Percentiles rank a stretch among this genome's conserved stretches.
phyloP scores from a whole-genome alignment of 148 eudicot genomes.

The Selenicereus undatus region DNA sequence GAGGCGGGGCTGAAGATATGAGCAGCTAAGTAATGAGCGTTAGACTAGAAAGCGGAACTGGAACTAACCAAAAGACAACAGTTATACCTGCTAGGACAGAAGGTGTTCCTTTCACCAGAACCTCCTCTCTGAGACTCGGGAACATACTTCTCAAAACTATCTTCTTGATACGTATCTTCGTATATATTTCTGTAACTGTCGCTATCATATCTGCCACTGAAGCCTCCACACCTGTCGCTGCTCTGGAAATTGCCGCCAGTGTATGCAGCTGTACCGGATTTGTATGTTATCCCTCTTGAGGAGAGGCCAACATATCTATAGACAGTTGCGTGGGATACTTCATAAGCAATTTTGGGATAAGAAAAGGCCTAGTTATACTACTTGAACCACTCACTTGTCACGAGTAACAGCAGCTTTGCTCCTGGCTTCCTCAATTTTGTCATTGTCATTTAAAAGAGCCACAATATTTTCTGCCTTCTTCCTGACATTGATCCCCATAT shows the following conservation, averaged over 20 bases:
- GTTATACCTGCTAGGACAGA: constrained; percentile 44
- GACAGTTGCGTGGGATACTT: constrained; percentile 15
- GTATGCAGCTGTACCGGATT: constrained; percentile 64
- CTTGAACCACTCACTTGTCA: constrained; percentile 67
- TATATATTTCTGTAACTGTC: constrained; percentile 53
- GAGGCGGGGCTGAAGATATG: background rate
- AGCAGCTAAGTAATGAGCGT: background rate
- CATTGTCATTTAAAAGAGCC: constrained; percentile 76
- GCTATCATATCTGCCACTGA: constrained; percentile 50
- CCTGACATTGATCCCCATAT: constrained; percentile 89
- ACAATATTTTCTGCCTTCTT: constrained; percentile 92
- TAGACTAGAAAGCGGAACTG: background rate
- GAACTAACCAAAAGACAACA: background rate
- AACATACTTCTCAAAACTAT: constrained; percentile 50
- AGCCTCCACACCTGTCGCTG: constrained; percentile 72
- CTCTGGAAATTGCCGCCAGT: constrained; percentile 51
- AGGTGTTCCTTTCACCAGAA: constrained; percentile 38
- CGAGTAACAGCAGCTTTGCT: constrained; percentile 87
- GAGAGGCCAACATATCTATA: constrained; percentile 90
- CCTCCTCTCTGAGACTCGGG: constrained; percentile 48
- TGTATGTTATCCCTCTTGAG: constrained; percentile 75
- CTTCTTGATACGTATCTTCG: constrained; percentile 56
- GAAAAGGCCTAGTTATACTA: background rate
- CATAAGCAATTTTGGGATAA: constrained; percentile 1
- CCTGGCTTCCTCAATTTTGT: constrained; percentile 85